Conservation (phyloP, 2,329 filamentous ascomycete genomes). For the Aureobasidium sp. region DNA sequence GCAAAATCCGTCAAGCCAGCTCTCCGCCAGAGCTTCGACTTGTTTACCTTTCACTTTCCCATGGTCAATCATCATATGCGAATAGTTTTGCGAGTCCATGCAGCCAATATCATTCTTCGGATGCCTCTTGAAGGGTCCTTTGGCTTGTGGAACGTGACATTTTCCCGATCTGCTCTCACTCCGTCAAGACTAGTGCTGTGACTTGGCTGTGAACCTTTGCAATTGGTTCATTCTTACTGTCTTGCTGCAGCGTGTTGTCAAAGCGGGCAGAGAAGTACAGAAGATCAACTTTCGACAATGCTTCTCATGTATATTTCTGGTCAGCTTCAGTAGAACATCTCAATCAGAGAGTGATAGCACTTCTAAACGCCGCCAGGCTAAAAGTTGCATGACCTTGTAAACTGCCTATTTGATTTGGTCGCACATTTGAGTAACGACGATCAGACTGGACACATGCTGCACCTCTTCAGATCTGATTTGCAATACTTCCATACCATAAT, state of each 20-base stretch:
- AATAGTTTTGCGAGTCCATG: not conserved
- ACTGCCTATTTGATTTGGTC: not conserved
- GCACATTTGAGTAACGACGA: not conserved
- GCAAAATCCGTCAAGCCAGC: not conserved
- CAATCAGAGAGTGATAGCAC: not conserved
- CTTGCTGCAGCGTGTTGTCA: not conserved
- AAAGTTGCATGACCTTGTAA: not conserved
- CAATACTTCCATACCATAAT: not conserved
- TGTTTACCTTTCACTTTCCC: not conserved
- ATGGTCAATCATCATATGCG: not conserved
- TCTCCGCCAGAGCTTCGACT: not conserved
- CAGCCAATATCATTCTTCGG: too few relatives aligned
- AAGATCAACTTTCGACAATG: not conserved
- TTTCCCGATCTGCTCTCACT: too few relatives aligned
- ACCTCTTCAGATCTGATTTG: not conserved
- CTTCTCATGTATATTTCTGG: not conserved
- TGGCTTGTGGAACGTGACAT: too few relatives aligned
- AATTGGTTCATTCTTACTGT: not conserved
- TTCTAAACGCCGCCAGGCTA: not conserved
- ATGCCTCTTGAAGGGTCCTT: too few relatives aligned
- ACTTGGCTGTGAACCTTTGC: not conserved
- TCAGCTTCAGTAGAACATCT: not conserved
- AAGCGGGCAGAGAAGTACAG: not conserved
- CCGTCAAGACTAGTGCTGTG: not conserved
- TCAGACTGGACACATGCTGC: not conserved